Evolutionary conservation across 2,329 filamentous ascomycete genomes (phyloP), one percentile per base, ranked within the genome.

Genomic region (Cercospora beticola): DNA sequence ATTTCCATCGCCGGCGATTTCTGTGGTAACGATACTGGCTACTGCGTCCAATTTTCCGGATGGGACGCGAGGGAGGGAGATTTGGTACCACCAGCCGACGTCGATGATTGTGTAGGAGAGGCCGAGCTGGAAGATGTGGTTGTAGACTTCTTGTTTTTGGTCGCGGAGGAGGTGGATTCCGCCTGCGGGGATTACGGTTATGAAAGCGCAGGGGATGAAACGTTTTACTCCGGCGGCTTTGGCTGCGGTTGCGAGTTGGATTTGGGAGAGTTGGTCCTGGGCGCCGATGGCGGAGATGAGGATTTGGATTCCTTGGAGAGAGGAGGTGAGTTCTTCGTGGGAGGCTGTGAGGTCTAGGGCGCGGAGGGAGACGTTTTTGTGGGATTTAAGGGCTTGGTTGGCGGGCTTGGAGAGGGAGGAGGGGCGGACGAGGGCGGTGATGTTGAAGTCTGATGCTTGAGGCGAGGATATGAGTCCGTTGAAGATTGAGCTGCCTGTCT

Each of bases 11-110:
- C 82, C 84, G 26, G 78, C 75, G 18, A 87, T 79, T 43, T 77
- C 76, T 36, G 80, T 75, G 0, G 76, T 72, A 3, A 78, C 75
- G 68, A 81, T 74, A 2, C 36, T 40, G 14, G 79, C 79, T 68
- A 83, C 83, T 72, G 86, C 83, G n/a, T 80, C 76, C 2, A 62
- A 7, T 43, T 77, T 76, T 9, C 84, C 83, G 16, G 80, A 82
- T n/a, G 81, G 79, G 0, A 86, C 74, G n/a, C 73, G 73, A 12
- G 82, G 82, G 65, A 83, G 79, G 5, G 79, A 77, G 31, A 84
- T 71, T 72, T 87, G 85, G 73, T 86, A 85, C 87, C 86, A 88
- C 79, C 80, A 86, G n/a, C 86, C 86, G 12, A 87, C 82, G 69
- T 88, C 86, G 61, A 88, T 83, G 72, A 86, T 78, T 5, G 86